Conservation (phyloP, 257 asterid species). For the Ilex aquifolium region DNA sequence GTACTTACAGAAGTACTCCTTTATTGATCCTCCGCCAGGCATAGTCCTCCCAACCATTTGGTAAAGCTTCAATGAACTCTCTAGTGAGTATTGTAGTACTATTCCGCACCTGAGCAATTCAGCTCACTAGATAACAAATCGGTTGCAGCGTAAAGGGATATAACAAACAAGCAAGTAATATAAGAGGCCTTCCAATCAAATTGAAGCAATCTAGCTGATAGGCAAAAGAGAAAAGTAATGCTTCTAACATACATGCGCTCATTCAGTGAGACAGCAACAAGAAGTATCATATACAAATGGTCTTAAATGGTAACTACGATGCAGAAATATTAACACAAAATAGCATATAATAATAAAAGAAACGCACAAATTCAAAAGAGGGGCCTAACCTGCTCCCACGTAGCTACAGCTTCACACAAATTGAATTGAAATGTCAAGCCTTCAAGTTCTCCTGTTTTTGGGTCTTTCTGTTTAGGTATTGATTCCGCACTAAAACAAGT, state of each 20-base stretch:
- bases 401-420: conserved; percentile 96
- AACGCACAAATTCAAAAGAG: background rate
- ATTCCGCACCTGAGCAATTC: conserved; percentile 88
- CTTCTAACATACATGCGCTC: background rate
- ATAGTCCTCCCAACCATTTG: conserved; percentile 96
- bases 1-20: conserved; percentile 82
- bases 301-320: too few species aligned
- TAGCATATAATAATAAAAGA: background rate
- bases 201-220: conserved; percentile 5
- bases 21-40: conserved; percentile 97
- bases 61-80: conserved; percentile 90
- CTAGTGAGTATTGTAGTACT: conserved; percentile 83
- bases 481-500: background rate
- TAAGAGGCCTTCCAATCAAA: conserved; percentile 6
- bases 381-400: conserved; percentile 95
- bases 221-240: background rate
- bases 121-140: conserved; percentile 74
- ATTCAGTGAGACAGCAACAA: background rate
- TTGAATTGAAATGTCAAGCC: conserved; percentile 61
- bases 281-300: too few species aligned
- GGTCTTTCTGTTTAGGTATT: conserved; percentile 64
- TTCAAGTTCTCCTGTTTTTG: conserved; percentile 90
- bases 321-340: background rate
- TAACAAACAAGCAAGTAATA: conserved; percentile 3
- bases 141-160: conserved; percentile 35